phyloP scores from a whole-genome alignment of 306 rosid genomes.

The Cucurbita maxima region DNA sequence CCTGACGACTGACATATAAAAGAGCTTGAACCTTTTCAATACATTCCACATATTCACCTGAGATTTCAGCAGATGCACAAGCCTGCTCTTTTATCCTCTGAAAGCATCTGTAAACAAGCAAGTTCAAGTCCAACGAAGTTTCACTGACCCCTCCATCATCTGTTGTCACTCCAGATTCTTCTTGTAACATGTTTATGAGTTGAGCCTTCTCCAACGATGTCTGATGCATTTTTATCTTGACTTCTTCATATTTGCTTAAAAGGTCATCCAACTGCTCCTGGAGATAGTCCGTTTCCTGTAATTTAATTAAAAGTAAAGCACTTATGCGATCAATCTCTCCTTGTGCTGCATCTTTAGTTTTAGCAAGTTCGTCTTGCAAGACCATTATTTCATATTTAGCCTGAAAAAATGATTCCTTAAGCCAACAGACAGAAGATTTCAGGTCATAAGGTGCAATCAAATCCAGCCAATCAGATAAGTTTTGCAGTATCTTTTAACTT shows the following conservation, averaged over 20 bases:
- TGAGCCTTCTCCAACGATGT: slow-evolving; percentile 43
- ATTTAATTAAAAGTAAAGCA: slow-evolving; percentile 38
- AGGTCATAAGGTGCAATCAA: slow-evolving; percentile 44
- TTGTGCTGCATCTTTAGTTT: slow-evolving; percentile 39
- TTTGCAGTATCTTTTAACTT: slow-evolving; percentile 39
- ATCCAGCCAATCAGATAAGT: slow-evolving; percentile 50
- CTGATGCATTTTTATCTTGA: slow-evolving; percentile 35
- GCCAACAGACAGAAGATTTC: slow-evolving; percentile 62
- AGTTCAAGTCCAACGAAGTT: slow-evolving; percentile 20
- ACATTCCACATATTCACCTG: slow-evolving; percentile 31
- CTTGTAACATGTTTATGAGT: slow-evolving; percentile 44
- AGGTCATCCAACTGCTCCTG: slow-evolving; percentile 51
- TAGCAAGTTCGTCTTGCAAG: slow-evolving; percentile 43
- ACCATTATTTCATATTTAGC: slow-evolving; percentile 25
- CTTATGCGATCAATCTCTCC: slow-evolving; percentile 41
- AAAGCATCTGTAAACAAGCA: slow-evolving; percentile 36
- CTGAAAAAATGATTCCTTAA: slow-evolving; percentile 42
- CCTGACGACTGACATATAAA: slow-evolving; percentile 55
- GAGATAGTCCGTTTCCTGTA: slow-evolving; percentile 55
- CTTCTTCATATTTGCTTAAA: slow-evolving; percentile 30
- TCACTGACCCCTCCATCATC: slow-evolving; percentile 35
- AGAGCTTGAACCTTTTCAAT: slow-evolving; percentile 56
- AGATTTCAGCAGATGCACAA: slow-evolving; percentile 19
- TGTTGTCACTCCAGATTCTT: slow-evolving; percentile 39
- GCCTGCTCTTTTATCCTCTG: slow-evolving; percentile 39